A percentile compares a stretch with the other conserved stretches of the same genome.
These are phyloP conservation scores for Melaleuca alternifolia DNA, from an alignment of 345 rosid genomes.

Conservation along the genomic window DNA sequence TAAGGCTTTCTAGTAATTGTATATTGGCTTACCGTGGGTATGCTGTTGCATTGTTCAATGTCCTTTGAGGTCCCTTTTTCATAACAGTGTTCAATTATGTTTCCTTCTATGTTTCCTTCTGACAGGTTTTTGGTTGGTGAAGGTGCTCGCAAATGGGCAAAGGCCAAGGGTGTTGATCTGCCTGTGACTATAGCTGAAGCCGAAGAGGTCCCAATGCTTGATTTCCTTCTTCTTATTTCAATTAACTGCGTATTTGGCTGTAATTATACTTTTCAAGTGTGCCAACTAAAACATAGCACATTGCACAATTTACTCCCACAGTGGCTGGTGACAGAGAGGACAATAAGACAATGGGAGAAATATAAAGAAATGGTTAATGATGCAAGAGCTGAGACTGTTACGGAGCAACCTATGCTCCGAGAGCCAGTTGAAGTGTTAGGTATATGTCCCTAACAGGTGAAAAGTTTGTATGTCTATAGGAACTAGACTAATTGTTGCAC, in stretches of 20 bases:
- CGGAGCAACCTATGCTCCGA: background rate
- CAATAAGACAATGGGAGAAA: slow-evolving; percentile 64
- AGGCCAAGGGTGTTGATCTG: slow-evolving; percentile 43
- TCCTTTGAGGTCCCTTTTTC: background rate
- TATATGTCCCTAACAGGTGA: background rate
- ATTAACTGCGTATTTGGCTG: background rate
- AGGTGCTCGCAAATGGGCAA: slow-evolving; percentile 80
- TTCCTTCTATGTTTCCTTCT: background rate
- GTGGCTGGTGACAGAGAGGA: slow-evolving; percentile 87
- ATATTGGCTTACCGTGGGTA: background rate
- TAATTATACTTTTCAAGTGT: background rate
- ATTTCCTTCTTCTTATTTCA: background rate
- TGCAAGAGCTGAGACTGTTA: slow-evolving; percentile 22
- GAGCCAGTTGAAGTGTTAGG: slow-evolving; percentile 18
- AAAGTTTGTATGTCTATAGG: background rate
- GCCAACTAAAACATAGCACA: background rate
- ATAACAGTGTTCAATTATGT: background rate
- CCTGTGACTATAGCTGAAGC: slow-evolving; percentile 46
- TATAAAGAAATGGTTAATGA: slow-evolving; percentile 62
- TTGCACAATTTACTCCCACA: slow-evolving; percentile 6
- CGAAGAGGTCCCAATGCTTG: slow-evolving; percentile 39
- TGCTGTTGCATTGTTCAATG: background rate
- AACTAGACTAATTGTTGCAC: background rate
- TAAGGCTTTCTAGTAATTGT: background rate
- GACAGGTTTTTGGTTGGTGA: slow-evolving; percentile 90